Conservation (phyloP, 1,284 basidiomycete genomes). For the Microbotryum scabiosae region DNA sequence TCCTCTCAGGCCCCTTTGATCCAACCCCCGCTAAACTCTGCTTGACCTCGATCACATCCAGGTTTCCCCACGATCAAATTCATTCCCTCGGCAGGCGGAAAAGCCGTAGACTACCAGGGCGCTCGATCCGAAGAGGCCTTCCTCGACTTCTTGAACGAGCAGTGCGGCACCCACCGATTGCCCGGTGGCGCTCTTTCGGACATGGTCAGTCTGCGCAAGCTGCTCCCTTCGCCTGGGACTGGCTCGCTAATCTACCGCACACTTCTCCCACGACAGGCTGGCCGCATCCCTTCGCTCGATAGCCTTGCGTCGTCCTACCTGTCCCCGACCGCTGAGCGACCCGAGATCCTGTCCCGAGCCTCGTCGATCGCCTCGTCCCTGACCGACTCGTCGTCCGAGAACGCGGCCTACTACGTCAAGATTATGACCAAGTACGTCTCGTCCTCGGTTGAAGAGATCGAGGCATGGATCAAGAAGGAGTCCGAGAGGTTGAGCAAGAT, state of each 20-base stretch:
- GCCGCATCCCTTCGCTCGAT: constrained; percentile 70
- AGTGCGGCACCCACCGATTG: constrained; percentile 75
- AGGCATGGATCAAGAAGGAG: constrained; percentile 79
- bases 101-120: constrained; percentile 45
- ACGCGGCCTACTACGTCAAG: constrained; percentile 74
- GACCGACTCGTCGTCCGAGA: constrained; percentile 32
- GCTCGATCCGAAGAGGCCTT: constrained; percentile 44
- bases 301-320: constrained; percentile 69
- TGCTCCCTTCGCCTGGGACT: neutral
- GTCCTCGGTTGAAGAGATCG: constrained; percentile 44
- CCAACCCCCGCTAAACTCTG: neutral
- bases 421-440: constrained; percentile 77
- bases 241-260: neutral
- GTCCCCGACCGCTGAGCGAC: constrained; percentile 50
- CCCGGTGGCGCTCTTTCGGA: constrained; percentile 71
- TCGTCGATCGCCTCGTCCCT: constrained; percentile 39
- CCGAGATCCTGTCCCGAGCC: constrained; percentile 54
- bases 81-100: constrained; percentile 61
- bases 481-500: constrained; percentile 56
- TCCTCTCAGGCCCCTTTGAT: neutral
- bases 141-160: constrained; percentile 60
- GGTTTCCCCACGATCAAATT: constrained; percentile 87
- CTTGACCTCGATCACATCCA: neutral
- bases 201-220: constrained; percentile 45
- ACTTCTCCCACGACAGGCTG: constrained; percentile 50